A percentile compares a stretch with the other conserved stretches of the same genome.
Conservation (phyloP, 2,329 filamentous ascomycete genomes). For the Dryadomyces sulphureus region DNA sequence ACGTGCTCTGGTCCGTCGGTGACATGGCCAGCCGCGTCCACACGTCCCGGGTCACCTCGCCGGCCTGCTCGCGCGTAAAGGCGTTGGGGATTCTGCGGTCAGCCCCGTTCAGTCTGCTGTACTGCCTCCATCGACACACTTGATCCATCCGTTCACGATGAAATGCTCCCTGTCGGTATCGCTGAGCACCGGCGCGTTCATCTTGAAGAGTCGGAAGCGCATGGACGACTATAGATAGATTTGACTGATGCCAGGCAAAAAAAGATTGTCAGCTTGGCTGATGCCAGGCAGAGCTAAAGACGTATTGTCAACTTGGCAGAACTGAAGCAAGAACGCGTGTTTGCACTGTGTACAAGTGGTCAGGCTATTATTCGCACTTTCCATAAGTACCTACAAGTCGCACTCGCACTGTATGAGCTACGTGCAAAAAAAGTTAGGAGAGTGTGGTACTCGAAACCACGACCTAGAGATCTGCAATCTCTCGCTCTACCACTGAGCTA, state of each 20-base stretch:
- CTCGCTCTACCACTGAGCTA: conserved; percentile 9
- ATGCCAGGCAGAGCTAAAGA: too few species aligned
- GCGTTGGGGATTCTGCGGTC: conserved; percentile 17
- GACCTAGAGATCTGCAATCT: conserved; percentile 9
- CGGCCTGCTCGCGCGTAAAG: conserved; percentile 24
- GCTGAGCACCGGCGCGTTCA: conserved; percentile 15
- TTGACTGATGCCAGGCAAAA: too few species aligned
- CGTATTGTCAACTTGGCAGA: too few species aligned
- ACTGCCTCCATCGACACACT: conserved; percentile 11
- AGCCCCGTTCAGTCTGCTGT: conserved; percentile 1
- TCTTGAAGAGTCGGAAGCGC: not conserved
- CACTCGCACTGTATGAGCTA: too few species aligned
- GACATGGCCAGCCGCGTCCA: conserved; percentile 55
- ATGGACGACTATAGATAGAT: too few species aligned
- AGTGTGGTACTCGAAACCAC: conserved; percentile 7
- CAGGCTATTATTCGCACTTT: too few species aligned
- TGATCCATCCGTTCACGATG: conserved; percentile 24
- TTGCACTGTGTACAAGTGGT: too few species aligned
- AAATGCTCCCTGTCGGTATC: conserved; percentile 26
- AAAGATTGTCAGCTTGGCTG: too few species aligned
- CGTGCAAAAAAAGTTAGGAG: not conserved
- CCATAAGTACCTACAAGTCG: too few species aligned
- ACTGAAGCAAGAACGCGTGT: too few species aligned
- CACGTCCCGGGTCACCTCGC: conserved; percentile 25
- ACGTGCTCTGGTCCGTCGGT: conserved; percentile 47